Evolutionary conservation across 2,329 filamentous ascomycete species (phyloP).

Genomic region (Emergomyces pasteurianus): DNA sequence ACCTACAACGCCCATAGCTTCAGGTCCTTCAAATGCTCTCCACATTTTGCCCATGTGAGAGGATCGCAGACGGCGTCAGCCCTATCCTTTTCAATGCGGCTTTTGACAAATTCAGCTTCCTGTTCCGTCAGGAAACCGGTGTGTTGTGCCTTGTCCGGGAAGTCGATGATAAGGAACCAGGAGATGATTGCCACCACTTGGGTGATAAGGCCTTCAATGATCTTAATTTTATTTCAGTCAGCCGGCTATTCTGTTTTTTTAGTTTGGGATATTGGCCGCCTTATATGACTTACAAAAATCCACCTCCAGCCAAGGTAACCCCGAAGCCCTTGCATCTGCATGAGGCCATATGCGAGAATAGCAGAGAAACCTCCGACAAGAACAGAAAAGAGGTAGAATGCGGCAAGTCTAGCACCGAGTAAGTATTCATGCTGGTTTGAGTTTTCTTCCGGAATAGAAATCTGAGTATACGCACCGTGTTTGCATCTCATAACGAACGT

Average conservation of each 20-base stretch:
- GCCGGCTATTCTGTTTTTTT: not conserved
- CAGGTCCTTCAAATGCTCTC: slow-evolving; percentile 1
- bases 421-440: slow-evolving; percentile 9
- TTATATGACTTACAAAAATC: slow-evolving; percentile 33
- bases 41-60: slow-evolving; percentile 35
- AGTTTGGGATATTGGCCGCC: not conserved
- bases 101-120: slow-evolving; percentile 39
- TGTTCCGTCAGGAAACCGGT: slow-evolving; percentile 21
- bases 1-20: slow-evolving; percentile 9
- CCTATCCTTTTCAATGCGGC: slow-evolving; percentile 41
- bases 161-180: slow-evolving; percentile 26
- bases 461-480: slow-evolving; percentile 20
- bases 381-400: slow-evolving; percentile 39
- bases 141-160: slow-evolving; percentile 21
- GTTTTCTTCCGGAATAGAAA: slow-evolving; percentile 1
- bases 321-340: slow-evolving; percentile 30
- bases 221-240: not conserved
- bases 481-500: slow-evolving; percentile 28
- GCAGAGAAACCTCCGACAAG: slow-evolving; percentile 37
- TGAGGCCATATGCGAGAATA: slow-evolving; percentile 33
- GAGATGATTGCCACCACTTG: slow-evolving; percentile 13
- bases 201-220: slow-evolving; percentile 36
- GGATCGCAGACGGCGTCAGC: slow-evolving; percentile 38
- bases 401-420: slow-evolving; percentile 27
- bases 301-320: slow-evolving; percentile 41